Percentiles rank a stretch among this genome's conserved stretches.
These are phyloP conservation scores for Aspergillus niger DNA, from an alignment of 2,329 filamentous ascomycete genomes.

Conservation along the genomic window DNA sequence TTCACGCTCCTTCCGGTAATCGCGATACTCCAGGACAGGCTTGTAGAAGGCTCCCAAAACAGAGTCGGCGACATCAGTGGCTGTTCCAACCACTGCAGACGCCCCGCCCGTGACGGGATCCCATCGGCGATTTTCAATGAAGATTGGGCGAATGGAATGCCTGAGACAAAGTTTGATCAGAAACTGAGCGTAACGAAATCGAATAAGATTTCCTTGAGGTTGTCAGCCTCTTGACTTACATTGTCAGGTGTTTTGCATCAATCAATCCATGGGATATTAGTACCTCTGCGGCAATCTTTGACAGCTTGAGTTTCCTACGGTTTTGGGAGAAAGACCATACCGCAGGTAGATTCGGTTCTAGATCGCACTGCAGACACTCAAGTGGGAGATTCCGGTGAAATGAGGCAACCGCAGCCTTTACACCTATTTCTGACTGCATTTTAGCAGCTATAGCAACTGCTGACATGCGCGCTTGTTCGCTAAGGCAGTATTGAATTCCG, in stretches of 20 bases:
- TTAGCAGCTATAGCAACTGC: neutral
- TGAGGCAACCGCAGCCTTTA: neutral
- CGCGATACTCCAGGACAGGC: too few species aligned
- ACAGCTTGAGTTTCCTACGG: neutral
- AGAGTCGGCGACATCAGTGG: neutral
- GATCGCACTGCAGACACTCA: neutral
- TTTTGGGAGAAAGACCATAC: neutral
- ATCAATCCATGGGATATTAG: neutral
- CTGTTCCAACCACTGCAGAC: neutral
- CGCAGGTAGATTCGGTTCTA: neutral
- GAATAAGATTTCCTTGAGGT: too few species aligned
- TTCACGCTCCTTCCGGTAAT: too few species aligned
- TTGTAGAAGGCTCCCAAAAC: too few species aligned
- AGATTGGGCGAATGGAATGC: neutral
- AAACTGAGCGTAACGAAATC: too few species aligned
- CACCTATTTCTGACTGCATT: neutral
- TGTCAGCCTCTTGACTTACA: too few species aligned
- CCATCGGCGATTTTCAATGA: constrained; percentile 7
- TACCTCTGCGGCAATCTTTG: neutral
- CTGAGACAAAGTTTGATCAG: too few species aligned
- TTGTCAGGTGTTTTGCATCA: neutral
- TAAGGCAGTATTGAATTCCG: neutral
- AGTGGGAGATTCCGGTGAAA: constrained; percentile 9
- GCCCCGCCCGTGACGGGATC: neutral
- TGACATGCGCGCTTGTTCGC: neutral